Conservation (phyloP, 2,329 filamentous ascomycete species). For the Talaromyces sp. region DNA sequence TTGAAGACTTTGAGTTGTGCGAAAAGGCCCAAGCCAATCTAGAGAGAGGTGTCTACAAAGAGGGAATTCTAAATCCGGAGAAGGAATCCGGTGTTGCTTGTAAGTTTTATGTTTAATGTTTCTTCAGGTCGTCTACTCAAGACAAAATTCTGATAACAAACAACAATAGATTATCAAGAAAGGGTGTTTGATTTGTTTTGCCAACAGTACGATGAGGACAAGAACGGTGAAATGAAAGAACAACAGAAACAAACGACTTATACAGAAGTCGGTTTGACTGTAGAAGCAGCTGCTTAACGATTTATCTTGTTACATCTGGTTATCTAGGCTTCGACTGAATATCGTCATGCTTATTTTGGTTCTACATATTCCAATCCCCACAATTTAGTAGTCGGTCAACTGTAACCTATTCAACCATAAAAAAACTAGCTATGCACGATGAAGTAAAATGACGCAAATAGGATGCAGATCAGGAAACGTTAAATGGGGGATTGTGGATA, state of each 20-base stretch:
- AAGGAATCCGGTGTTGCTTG: slow-evolving; percentile 54
- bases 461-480: neutral
- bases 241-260: neutral
- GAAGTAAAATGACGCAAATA: neutral
- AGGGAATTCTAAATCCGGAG: slow-evolving; percentile 52
- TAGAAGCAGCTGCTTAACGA: neutral
- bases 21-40: slow-evolving; percentile 54
- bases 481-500: neutral
- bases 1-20: slow-evolving; percentile 56
- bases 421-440: neutral
- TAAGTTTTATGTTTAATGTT: slow-evolving; percentile 21
- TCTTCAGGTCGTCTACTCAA: slow-evolving; percentile 6
- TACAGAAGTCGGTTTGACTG: neutral
- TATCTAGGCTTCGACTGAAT: neutral
- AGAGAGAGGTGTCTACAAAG: slow-evolving; percentile 49
- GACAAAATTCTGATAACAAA: slow-evolving; percentile 13
- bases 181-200: slow-evolving; percentile 44
- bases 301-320: neutral
- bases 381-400: neutral
- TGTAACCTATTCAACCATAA: neutral
- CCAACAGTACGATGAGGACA: slow-evolving; percentile 39
- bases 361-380: neutral
- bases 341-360: neutral
- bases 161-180: slow-evolving; percentile 40
- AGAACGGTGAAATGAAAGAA: neutral